Evolutionary conservation across 176 grass and related monocot genomes (phyloP).

Genomic region (Oryza longistaminata): DNA sequence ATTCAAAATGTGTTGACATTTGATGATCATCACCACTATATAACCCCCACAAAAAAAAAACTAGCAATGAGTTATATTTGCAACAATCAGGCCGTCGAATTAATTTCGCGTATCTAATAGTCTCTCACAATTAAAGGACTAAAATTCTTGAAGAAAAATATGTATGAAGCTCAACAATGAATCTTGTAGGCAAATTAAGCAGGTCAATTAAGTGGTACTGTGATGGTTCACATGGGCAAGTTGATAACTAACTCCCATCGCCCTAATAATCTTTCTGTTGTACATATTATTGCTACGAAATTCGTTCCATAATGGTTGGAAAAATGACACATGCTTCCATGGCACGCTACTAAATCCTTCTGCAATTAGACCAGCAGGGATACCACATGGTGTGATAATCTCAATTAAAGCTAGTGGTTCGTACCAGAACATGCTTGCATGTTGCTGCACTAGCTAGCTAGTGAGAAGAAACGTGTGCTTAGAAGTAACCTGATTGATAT

Average conservation of each 20-base stretch:
- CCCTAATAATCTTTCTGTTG: background rate
- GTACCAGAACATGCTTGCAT: background rate
- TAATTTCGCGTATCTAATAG: background rate
- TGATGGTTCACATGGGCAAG: constrained; percentile 34
- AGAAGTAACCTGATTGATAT: background rate
- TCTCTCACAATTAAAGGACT: background rate
- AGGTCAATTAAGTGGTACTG: constrained; percentile 11
- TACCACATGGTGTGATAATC: background rate
- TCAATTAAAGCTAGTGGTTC: background rate
- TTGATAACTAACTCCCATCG: constrained; percentile 4
- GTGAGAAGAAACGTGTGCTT: constrained; percentile 31
- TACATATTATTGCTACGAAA: background rate
- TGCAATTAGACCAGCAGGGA: background rate
- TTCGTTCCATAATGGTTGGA: constrained; percentile 25
- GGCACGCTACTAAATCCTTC: background rate
- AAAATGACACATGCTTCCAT: constrained; percentile 17
- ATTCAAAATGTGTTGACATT: too few relatives aligned
- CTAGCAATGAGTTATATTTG: too few relatives aligned
- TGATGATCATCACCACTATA: background rate
- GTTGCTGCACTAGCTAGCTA: background rate
- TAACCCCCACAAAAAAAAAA: background rate
- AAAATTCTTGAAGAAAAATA: background rate
- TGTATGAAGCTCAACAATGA: background rate
- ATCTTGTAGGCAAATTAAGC: background rate
- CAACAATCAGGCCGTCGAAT: background rate